Percentiles rank a stretch among this genome's conserved stretches.
These are phyloP conservation scores for Candida andamanensis DNA, from an alignment of 805 yeast species.

Conservation along the genomic window DNA sequence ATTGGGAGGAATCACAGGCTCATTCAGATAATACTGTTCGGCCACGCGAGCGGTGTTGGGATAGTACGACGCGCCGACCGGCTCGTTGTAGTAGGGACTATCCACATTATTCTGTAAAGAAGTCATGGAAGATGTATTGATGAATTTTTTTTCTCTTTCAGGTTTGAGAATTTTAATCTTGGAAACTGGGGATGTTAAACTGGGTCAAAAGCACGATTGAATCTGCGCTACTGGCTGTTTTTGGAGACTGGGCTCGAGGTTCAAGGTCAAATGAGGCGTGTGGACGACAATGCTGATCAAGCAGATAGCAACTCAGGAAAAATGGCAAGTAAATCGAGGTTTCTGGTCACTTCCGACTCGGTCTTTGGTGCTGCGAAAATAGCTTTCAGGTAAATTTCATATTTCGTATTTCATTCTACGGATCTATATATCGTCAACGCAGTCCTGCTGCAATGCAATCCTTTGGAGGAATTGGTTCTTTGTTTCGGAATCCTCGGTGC, in stretches of 20 bases:
- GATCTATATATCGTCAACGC: constrained; percentile 28
- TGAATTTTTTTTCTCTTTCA: constrained; percentile 1
- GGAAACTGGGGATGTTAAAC: too few relatives aligned
- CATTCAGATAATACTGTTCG: constrained; percentile 2
- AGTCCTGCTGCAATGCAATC: constrained; percentile 37
- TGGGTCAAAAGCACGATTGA: too few relatives aligned
- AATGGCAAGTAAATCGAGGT: too few relatives aligned
- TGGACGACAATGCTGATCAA: too few relatives aligned
- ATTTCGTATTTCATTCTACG: too few relatives aligned
- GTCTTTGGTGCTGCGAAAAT: background rate
- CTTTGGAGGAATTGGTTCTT: constrained; percentile 14
- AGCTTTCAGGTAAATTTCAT: too few relatives aligned
- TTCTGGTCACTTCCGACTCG: background rate
- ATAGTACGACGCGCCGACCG: constrained; percentile 6
- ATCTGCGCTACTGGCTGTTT: too few relatives aligned
- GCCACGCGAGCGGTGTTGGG: too few relatives aligned
- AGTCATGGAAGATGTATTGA: constrained; percentile 15
- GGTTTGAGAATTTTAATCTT: too few relatives aligned
- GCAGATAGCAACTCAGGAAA: too few relatives aligned
- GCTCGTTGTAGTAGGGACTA: constrained; percentile 21
- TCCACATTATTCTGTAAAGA: constrained; percentile 27
- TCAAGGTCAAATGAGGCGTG: too few relatives aligned
- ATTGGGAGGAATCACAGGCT: background rate
- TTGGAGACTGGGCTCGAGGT: too few relatives aligned
- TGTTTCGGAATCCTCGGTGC: background rate